These are phyloP conservation scores for Petunia axillaris DNA, from an alignment of 257 asterid species.

Conservation along the genomic window DNA sequence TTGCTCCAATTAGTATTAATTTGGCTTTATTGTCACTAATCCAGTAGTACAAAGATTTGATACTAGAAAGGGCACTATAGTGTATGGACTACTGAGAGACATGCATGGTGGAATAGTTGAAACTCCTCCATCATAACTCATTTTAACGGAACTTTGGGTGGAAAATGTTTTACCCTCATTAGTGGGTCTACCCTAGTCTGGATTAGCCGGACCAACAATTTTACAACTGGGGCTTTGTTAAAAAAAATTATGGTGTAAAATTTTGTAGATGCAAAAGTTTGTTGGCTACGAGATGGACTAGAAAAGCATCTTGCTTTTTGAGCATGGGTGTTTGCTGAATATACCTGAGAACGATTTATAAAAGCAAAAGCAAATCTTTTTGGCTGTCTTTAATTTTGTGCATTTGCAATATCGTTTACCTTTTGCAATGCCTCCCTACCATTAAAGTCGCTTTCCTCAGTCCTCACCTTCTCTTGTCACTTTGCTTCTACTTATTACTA, in stretches of 20 bases:
- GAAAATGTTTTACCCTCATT: too few species aligned
- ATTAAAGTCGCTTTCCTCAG: not conserved
- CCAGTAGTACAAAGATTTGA: not conserved
- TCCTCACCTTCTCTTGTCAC: not conserved
- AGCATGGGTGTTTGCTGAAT: not conserved
- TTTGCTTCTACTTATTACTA: not conserved
- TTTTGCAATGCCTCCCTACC: not conserved
- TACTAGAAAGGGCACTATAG: not conserved
- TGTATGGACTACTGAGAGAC: not conserved
- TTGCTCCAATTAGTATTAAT: too few species aligned
- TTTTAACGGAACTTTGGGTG: too few species aligned
- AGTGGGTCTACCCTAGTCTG: too few species aligned
- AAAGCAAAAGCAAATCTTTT: not conserved
- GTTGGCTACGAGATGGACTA: not conserved
- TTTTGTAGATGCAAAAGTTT: constrained; percentile 1
- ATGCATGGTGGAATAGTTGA: too few species aligned
- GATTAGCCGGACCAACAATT: too few species aligned
- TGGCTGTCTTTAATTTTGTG: not conserved
- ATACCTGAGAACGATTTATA: not conserved
- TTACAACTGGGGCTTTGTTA: too few species aligned
- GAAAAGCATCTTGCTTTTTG: constrained; percentile 1
- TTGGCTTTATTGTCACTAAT: not conserved
- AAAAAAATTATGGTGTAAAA: too few species aligned
- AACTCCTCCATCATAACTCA: too few species aligned
- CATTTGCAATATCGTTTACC: not conserved